A percentile compares a stretch with the other conserved stretches of the same genome.
phyloP scores from a whole-genome alignment of 2,329 filamentous ascomycete genomes.

The Colletotrichum tabaci region DNA sequence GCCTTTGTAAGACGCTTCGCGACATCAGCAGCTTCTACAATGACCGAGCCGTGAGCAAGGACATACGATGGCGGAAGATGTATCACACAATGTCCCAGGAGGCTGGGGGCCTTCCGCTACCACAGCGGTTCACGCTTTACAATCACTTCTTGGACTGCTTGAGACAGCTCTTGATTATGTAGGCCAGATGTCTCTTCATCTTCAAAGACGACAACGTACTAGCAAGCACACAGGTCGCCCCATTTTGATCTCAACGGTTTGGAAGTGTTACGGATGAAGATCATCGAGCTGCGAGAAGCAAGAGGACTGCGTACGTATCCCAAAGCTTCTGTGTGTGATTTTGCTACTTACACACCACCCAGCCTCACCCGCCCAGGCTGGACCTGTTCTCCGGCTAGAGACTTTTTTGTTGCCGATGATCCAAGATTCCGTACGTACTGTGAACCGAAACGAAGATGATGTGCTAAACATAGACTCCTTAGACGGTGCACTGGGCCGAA shows the following conservation, averaged over 20 bases:
- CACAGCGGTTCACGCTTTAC: slow-evolving; percentile 69
- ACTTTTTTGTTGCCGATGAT: slow-evolving; percentile 46
- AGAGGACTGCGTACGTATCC: slow-evolving; percentile 65
- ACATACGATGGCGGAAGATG: slow-evolving; percentile 72
- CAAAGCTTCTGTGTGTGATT: not conserved
- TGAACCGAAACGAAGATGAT: not conserved
- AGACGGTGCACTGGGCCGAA: slow-evolving; percentile 73
- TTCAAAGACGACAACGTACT: not conserved
- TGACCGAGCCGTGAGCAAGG: slow-evolving; percentile 62
- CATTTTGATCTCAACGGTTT: slow-evolving; percentile 70
- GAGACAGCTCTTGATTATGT: slow-evolving; percentile 67
- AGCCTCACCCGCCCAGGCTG: slow-evolving; percentile 56
- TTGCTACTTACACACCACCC: not conserved
- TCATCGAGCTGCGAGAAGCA: slow-evolving; percentile 67
- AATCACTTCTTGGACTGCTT: slow-evolving; percentile 68
- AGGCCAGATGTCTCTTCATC: slow-evolving; percentile 21
- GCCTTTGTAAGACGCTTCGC: slow-evolving; percentile 65
- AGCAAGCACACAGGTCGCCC: slow-evolving; percentile 56
- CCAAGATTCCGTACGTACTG: slow-evolving; percentile 45
- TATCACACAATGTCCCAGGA: slow-evolving; percentile 69
- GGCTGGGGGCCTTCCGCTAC: slow-evolving; percentile 64
- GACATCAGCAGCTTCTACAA: slow-evolving; percentile 69
- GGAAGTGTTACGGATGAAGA: slow-evolving; percentile 63
- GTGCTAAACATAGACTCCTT: not conserved
- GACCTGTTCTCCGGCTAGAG: slow-evolving; percentile 53